Evolutionary conservation across 225 moss, liverwort and hornwort genomes (phyloP).

Genomic region (Thuidium tamariscinum): DNA sequence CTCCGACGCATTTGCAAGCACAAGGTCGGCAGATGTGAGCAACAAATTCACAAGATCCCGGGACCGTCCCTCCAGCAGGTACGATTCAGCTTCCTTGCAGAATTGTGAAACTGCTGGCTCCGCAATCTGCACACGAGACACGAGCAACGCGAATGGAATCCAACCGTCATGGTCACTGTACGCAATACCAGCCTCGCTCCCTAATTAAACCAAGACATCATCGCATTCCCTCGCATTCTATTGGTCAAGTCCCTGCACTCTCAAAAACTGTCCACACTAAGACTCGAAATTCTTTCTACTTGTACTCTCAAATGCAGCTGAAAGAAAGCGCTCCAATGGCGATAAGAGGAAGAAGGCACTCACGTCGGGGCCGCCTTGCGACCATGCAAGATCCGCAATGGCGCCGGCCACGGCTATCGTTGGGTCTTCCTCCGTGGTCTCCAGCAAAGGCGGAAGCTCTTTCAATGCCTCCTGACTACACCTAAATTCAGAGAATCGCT

Average conservation of each 20-base stretch:
- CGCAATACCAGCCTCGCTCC: neutral
- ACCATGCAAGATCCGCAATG: constrained; percentile 86
- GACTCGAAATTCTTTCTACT: neutral
- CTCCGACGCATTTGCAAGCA: constrained; percentile 77
- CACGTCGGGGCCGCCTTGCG: constrained; percentile 72
- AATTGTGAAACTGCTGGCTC: constrained; percentile 69
- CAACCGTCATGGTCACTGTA: neutral
- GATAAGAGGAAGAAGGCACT: neutral
- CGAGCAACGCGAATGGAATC: constrained; percentile 9
- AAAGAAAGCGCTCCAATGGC: neutral
- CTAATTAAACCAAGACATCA: neutral
- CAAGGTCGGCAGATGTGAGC: constrained; percentile 84
- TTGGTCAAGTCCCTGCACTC: neutral
- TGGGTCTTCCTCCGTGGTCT: too few relatives aligned
- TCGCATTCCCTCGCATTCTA: neutral
- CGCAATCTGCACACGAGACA: constrained; percentile 43
- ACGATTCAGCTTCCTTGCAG: constrained; percentile 63
- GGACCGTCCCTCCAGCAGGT: constrained; percentile 48
- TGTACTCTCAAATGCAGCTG: neutral
- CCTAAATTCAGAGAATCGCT: too few relatives aligned
- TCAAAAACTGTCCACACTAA: neutral
- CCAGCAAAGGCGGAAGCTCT: too few relatives aligned
- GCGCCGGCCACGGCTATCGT: neutral
- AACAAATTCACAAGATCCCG: constrained; percentile 75
- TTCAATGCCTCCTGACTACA: too few relatives aligned